Conservation (phyloP, 768 basidiomycete genomes). For the Dacryopinax spathularia region DNA sequence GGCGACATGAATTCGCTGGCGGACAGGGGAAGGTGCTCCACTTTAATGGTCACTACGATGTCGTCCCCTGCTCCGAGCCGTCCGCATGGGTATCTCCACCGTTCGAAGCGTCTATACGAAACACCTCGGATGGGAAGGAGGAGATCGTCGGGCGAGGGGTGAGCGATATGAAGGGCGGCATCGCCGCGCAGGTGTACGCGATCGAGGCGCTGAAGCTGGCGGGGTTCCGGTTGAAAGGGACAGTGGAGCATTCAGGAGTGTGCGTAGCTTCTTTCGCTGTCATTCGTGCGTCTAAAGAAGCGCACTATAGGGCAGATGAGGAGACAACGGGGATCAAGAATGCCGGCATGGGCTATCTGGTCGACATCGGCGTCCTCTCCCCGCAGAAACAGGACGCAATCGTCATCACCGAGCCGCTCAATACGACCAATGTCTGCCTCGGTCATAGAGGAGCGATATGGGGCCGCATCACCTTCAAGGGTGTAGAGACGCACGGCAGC, state of each 20-base stretch:
- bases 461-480: constrained; percentile 9
- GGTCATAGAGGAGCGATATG: constrained; percentile 8
- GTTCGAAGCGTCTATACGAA: not conserved
- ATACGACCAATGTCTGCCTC: constrained; percentile 7
- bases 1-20: not conserved
- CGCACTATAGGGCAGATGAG: constrained; percentile 6
- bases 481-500: constrained; percentile 5
- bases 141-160: constrained; percentile 8
- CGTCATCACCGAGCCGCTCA: constrained; percentile 9
- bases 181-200: constrained; percentile 4
- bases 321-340: constrained; percentile 9
- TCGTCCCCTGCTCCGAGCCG: not conserved
- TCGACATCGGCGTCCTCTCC: constrained; percentile 7
- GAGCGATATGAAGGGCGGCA: constrained; percentile 9
- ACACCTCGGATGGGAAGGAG: not conserved
- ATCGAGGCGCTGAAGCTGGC: constrained; percentile 9
- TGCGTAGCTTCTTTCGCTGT: not conserved
- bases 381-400: constrained; percentile 4
- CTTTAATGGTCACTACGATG: constrained; percentile 4
- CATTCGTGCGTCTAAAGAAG: not conserved
- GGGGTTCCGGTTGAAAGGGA: not conserved
- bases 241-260: not conserved
- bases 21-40: not conserved
- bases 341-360: constrained; percentile 10
- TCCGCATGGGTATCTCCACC: constrained; percentile 1